phyloP scores from a whole-genome alignment of 306 rosid genomes.

The Prunus padus region DNA sequence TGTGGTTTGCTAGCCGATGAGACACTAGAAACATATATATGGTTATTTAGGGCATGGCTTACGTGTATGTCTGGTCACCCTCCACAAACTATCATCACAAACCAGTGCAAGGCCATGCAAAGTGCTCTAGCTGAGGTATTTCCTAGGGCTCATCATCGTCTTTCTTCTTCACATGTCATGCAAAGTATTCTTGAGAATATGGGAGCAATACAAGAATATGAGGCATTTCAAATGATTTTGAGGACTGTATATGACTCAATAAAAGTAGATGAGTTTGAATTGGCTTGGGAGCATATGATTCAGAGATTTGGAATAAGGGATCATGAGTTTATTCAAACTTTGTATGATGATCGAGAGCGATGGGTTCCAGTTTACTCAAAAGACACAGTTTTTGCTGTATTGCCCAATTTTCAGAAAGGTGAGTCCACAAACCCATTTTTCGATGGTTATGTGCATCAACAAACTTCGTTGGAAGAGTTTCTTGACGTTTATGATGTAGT shows the following conservation, averaged over 20 bases:
- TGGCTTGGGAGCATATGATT: slow-evolving; percentile 73
- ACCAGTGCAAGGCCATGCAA: slow-evolving; percentile 62
- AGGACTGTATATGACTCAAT: slow-evolving; percentile 48
- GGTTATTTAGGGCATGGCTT: slow-evolving; percentile 97
- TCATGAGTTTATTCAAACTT: slow-evolving; percentile 51
- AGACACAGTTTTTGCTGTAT: slow-evolving; percentile 82
- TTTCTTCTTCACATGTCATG: slow-evolving; percentile 56
- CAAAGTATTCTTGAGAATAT: slow-evolving; percentile 67
- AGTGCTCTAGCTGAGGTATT: slow-evolving; percentile 85
- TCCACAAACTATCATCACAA: slow-evolving; percentile 82
- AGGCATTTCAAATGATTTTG: slow-evolving; percentile 56
- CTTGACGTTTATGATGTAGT: slow-evolving; percentile 55
- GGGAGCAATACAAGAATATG: slow-evolving; percentile 60
- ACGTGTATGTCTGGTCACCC: slow-evolving; percentile 93
- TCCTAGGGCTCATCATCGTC: slow-evolving; percentile 84
- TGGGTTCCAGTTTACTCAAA: slow-evolving; percentile 84
- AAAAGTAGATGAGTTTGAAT: slow-evolving; percentile 82
- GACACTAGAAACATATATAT: slow-evolving; percentile 68
- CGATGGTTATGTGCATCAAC: slow-evolving; percentile 58
- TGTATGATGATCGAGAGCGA: slow-evolving; percentile 73
- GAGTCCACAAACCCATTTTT: slow-evolving; percentile 57
- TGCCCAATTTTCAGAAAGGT: slow-evolving; percentile 50
- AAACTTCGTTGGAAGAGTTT: slow-evolving; percentile 75
- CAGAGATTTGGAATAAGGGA: slow-evolving; percentile 57
- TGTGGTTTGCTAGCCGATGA: slow-evolving; percentile 89